Conservation (phyloP, 176 grass and related monocot genomes). For the Aegilops tauschii region DNA sequence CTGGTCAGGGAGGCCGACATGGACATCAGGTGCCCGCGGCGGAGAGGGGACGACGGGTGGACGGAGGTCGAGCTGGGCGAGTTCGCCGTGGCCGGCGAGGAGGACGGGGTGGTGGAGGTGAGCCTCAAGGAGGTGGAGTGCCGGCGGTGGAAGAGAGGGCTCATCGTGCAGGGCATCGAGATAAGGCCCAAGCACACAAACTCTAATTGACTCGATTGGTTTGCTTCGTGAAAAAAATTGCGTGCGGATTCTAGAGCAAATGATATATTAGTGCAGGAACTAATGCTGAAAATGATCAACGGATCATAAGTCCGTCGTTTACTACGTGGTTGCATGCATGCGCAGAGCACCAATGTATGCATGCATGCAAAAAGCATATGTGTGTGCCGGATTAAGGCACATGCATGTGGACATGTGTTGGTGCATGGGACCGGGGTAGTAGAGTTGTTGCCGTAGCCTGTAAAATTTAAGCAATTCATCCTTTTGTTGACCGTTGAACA, state of each 20-base stretch:
- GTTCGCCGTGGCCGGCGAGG: constrained; percentile 27
- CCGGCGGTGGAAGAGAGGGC: constrained; percentile 56
- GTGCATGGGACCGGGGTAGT: no score
- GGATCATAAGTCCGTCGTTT: background rate
- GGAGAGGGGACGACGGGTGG: constrained; percentile 47
- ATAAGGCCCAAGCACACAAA: constrained; percentile 40
- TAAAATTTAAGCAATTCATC: no score
- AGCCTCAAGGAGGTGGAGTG: constrained; percentile 34
- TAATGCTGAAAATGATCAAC: background rate
- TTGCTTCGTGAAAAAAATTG: background rate
- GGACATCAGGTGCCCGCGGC: constrained; percentile 27
- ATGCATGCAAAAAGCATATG: background rate
- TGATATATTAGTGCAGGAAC: background rate
- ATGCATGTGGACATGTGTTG: no score
- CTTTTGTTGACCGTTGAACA: no score
- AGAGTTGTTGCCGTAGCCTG: no score
- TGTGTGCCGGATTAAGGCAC: no score
- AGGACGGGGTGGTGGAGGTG: constrained; percentile 39
- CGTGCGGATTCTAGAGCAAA: background rate
- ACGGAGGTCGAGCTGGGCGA: constrained; percentile 55
- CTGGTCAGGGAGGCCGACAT: background rate
- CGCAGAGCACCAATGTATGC: no score
- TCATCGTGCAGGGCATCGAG: constrained; percentile 76
- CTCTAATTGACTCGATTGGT: background rate
- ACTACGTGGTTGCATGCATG: background rate